Evolutionary conservation across 441 rosid genomes (phyloP), one percentile per base, ranked within the genome.

Genomic region (Jatropha multifida): DNA sequence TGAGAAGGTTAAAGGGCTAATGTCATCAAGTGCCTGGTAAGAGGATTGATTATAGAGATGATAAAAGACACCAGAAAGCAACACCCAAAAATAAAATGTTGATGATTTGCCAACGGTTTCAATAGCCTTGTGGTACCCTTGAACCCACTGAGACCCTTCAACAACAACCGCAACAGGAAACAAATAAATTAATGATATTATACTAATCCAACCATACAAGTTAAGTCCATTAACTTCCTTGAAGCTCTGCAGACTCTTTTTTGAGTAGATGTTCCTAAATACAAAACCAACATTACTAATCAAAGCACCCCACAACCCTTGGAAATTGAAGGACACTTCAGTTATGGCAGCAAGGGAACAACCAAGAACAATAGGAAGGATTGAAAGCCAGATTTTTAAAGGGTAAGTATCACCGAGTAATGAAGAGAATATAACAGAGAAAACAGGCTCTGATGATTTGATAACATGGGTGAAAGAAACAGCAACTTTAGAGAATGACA

Each of bases 401-500:
- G 98, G 98, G 48, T 93, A 94, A 3, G 90, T 73, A 74, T 94
- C 98, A 2, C 99, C 98, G 3, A 94, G 91, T 69, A 94, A 77
- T 9, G 97, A 93, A 17, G 93, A 94, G 87, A 94, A 90, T 4
- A 91, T 75, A 71, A 94, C 99, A 6, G 99, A 87, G 88, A 94
- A 93, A 11, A 90, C 97, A 12, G 99, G 99, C 78, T 94, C 99
- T 0, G 97, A 90, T 48, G 97, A 94, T 83, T 94, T 94, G 81
- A 94, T 94, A 4, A 94, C 97, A 77, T 91, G 97, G 42, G 99
- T 93, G 89, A 94, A 94, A 26, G 99, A 94, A 70, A 94, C 93
- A 32, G 99, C 99, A 10, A 94, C 99, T 76, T 94, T 94, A 46
- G 99, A 94, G 87, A 94, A 94, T 4, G 99, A 91, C 59, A 94